Conservation (phyloP, 2,329 filamentous ascomycete genomes). For the Ophiostoma ulmi region DNA sequence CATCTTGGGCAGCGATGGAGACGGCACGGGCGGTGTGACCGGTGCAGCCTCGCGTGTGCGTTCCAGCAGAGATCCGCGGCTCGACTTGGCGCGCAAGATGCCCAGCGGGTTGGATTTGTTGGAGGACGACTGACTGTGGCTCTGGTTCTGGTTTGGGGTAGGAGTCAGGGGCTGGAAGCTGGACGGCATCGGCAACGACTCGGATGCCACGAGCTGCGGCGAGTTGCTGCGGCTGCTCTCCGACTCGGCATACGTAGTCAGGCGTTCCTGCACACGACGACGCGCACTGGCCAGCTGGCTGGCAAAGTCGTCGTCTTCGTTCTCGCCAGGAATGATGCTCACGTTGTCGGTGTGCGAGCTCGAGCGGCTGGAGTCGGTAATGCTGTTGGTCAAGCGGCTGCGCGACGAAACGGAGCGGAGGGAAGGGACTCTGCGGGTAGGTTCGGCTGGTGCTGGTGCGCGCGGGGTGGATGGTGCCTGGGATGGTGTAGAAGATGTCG, state of each 20-base stretch:
- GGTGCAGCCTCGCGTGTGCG: constrained; percentile 35
- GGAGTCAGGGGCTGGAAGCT: background rate
- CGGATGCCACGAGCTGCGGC: constrained; percentile 36
- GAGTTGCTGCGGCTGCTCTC: constrained; percentile 48
- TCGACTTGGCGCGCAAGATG: constrained; percentile 44
- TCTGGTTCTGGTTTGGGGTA: background rate
- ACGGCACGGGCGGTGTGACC: background rate
- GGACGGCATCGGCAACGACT: constrained; percentile 25
- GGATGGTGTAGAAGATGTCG: background rate
- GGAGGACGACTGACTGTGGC: background rate
- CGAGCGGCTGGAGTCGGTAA: constrained; percentile 17
- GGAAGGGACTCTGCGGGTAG: constrained; percentile 17
- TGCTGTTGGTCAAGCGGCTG: constrained; percentile 44
- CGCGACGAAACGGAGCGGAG: constrained; percentile 51
- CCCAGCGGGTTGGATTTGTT: constrained; percentile 8
- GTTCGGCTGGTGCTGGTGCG: background rate
- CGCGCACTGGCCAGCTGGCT: constrained; percentile 66
- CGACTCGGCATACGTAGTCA: constrained; percentile 63
- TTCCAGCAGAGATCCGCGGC: constrained; percentile 58
- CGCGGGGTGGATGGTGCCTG: background rate
- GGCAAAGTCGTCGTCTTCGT: constrained; percentile 64
- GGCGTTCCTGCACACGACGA: constrained; percentile 65
- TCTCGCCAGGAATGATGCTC: constrained; percentile 29
- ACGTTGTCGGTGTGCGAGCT: constrained; percentile 36
- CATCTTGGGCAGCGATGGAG: constrained; percentile 42